Base-by-base conservation (phyloP, 2,329 filamentous ascomycete genomes). In the Xylariaceae sp. region DNA sequence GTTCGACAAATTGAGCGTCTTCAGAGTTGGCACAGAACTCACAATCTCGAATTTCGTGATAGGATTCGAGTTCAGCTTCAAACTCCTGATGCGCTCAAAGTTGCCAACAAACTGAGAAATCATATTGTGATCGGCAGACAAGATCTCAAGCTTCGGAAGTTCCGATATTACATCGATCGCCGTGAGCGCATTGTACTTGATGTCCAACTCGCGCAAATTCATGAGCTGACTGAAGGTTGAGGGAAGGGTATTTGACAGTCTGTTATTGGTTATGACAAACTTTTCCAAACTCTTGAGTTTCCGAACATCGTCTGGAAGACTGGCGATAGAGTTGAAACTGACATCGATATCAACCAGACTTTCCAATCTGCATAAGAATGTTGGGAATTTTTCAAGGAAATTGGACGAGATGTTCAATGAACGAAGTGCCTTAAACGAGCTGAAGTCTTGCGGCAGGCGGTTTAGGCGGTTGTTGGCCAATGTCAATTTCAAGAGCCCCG, bases 211-310 rank as follows among this genome's bases (percentile, higher is more conserved):
- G 48, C 88, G 88, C 39, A 98, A 71, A 56, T 78, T 94, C 35
- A 76, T 67, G 7, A 97, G 69, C n/a, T 85, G 73, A 47, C 73
- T 78, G 57, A 97, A 87, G 0, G 81, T 78, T 2, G 77, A 68
- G 8, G 89, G 87, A 28, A 97, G 80, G 6, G 82, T 74, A 3
- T 87, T 87, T 16, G 78, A 76, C 12, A 98, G 71, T 46, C 86
- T 83, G 65, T 98, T 98, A 67, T 98, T 98, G 2, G 93, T 97
- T 53, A 95, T 91, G 68, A 93, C 89, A 22, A 98, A 77, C 49
- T 90, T 83, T 64, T 97, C 93, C 29, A 98, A 69, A 41, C 83
- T 87, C 43, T 75, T 80, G 43, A 98, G 67, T 41, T 81, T 80
- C 6, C 89, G 88, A 50, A 98, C 87, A 48, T 83, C 71, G 12